Conservation (phyloP, 768 basidiomycete genomes). For the Mycena amicta region DNA sequence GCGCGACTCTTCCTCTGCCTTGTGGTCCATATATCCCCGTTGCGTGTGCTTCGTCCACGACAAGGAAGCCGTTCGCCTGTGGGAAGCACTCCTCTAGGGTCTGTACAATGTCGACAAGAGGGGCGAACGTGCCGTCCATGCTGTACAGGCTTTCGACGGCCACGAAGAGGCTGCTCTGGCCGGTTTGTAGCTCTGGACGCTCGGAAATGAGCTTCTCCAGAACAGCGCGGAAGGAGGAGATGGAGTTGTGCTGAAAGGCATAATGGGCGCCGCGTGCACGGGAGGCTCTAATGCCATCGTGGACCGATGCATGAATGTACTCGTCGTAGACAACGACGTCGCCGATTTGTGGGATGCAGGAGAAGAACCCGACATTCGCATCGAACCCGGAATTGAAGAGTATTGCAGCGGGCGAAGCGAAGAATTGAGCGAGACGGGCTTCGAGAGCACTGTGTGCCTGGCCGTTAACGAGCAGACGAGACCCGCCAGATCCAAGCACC, state of each 20-base stretch:
- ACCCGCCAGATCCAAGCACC: constrained; percentile 86
- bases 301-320: constrained; percentile 87
- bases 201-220: constrained; percentile 45
- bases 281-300: constrained; percentile 83
- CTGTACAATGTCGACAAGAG: constrained; percentile 66
- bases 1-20: constrained; percentile 74
- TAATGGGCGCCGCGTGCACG: constrained; percentile 44
- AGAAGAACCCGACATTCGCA: constrained; percentile 87
- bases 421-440: constrained; percentile 63
- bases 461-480: constrained; percentile 80
- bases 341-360: constrained; percentile 72
- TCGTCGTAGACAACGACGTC: constrained; percentile 86
- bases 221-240: constrained; percentile 47
- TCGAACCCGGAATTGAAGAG: constrained; percentile 94
- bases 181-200: constrained; percentile 38
- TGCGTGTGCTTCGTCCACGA: constrained; percentile 94
- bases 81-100: constrained; percentile 65
- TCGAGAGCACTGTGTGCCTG: constrained; percentile 75
- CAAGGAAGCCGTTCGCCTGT: constrained; percentile 62
- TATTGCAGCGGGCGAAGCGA: constrained; percentile 62
- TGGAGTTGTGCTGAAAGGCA: constrained; percentile 75
- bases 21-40: constrained; percentile 85
- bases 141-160: constrained; percentile 90
- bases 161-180: constrained; percentile 63
- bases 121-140: constrained; percentile 94